Evolutionary conservation across 75 land plant species (phyloP), one percentile per base, ranked within the genome.

Genomic region (Pinus albicaulis): DNA sequence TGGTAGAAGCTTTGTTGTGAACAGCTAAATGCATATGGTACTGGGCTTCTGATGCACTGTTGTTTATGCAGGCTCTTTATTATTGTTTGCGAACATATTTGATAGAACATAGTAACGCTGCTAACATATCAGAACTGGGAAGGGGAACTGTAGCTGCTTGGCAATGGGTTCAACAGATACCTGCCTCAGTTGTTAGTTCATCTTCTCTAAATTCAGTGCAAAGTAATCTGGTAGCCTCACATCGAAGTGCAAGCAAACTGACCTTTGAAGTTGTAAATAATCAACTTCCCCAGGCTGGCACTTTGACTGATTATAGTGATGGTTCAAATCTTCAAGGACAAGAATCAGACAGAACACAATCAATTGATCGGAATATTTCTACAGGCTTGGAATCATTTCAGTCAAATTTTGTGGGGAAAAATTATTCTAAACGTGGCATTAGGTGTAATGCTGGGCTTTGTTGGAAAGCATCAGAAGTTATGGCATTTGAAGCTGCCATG

Each of bases 381-480:
- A 5, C 83, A 58, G 93, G 86, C 0, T 77, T 85, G 62, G 96
- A 94, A 19, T 89, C 85, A 41, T 82, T 76, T 52, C 20, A 83
- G 58, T 82, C 83, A 57, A 78, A 62, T 80, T 77, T 89, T 71
- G 72, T 31, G 7, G 56, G 83, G 55, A 61, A 75, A 28, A 61
- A 75, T 59, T 89, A 92, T 52, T 68, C 82, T 74, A 90, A 85
- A 64, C 52, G 56, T 74, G 60, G 84, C 53, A 31, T 88, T 23
- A 77, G 95, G 72, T 84, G 95, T 26, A 86, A 74, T 80, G 69
- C 76, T 79, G 91, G 86, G 11, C 76, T 89, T n/a, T 78, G 89
- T 52, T 89, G 89, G 84, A 89, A 84, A 31, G 90, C 89, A 28
- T 88, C 95, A 80, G 98, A 92, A 75, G 89, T 94, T 3, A 90